Evolutionary conservation across 2,329 filamentous ascomycete species (phyloP), one percentile per base, ranked within the genome.

Genomic region (Raffaelea ambrosiae): DNA sequence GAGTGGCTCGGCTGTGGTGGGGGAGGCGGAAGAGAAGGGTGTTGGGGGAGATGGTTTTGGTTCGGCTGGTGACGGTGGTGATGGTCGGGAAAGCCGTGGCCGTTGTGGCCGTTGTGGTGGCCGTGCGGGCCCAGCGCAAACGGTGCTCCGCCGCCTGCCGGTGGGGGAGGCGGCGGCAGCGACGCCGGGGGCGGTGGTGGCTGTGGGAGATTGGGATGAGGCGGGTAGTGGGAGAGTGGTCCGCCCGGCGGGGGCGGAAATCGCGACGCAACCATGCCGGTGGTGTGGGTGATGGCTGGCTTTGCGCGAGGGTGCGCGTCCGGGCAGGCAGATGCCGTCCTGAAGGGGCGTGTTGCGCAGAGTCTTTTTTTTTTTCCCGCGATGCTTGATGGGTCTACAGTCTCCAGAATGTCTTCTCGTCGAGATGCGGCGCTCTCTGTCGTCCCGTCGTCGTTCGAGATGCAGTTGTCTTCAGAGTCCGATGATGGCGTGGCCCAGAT

Each of bases 221-320:
- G 51, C 14, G 58, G 48, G 46, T 61, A 62, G 26, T 47, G 48
- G 48, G 52, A 38, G 51, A 48, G 53, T 58, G 29, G 61, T 1
- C 60, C 3, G 59, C 64, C 47, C 59, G 66, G 29, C 54, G 64
- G 63, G 22, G 58, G 59, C n/a, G 57, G 57, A 49, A 67, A 68
- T 40, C 62, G 59, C 4, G 65, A 67, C 35, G 67, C 62, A 14
- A 67, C 58, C 44, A 65, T 63, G 18, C 62, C 61, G 51, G 56
- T 66, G 59, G n/a, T n/a, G n/a, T n/a, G n/a, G n/a, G n/a, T n/a
- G n/a, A n/a, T n/a, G n/a, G n/a, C n/a, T n/a, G n/a, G n/a, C n/a
- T n/a, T n/a, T n/a, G n/a, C n/a, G n/a, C n/a, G n/a, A n/a, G n/a
- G n/a, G n/a, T n/a, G n/a, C n/a, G n/a, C n/a, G n/a, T n/a, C n/a